These are phyloP conservation scores for Globisporangium splendens DNA, from an alignment of 352 stramenopile species.

Conservation along the genomic window DNA sequence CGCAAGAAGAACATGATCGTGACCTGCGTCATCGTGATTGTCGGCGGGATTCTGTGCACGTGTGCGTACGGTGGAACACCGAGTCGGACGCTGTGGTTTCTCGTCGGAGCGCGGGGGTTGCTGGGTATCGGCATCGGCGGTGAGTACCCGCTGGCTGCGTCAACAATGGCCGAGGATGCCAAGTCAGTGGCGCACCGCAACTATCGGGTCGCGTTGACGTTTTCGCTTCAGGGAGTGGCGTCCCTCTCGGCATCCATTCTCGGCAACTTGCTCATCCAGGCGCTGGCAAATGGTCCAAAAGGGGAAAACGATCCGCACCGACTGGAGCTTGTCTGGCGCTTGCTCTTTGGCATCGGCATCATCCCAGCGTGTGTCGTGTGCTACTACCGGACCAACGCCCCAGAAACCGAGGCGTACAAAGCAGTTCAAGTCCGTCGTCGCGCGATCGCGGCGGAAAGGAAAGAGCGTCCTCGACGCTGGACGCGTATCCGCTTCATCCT, in stretches of 20 bases:
- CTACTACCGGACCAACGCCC: constrained; percentile 54
- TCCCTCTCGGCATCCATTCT: constrained; percentile 47
- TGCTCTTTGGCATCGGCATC: constrained; percentile 58
- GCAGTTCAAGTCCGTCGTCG: constrained; percentile 19
- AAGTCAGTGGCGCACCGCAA: constrained; percentile 44
- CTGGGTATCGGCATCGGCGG: constrained; percentile 63
- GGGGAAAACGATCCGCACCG: constrained; percentile 29
- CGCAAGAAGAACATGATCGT: constrained; percentile 63
- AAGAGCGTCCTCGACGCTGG: background rate
- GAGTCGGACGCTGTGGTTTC: constrained; percentile 53
- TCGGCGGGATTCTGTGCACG: constrained; percentile 61
- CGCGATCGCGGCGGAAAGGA: constrained; percentile 1
- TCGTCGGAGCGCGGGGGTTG: constrained; percentile 52
- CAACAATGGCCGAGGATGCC: constrained; percentile 52
- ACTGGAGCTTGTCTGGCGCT: constrained; percentile 63
- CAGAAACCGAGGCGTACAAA: constrained; percentile 53
- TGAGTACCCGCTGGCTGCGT: constrained; percentile 44
- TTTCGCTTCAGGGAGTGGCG: constrained; percentile 62
- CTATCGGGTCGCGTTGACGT: constrained; percentile 42
- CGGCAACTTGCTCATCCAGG: constrained; percentile 55
- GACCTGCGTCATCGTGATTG: constrained; percentile 64
- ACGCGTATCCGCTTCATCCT: constrained; percentile 38
- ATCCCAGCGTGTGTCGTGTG: constrained; percentile 58
- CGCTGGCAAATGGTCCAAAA: constrained; percentile 31
- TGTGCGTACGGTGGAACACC: constrained; percentile 40